phyloP scores from a whole-genome alignment of 2,329 filamentous ascomycete genomes.

The Onygenales sp. region DNA sequence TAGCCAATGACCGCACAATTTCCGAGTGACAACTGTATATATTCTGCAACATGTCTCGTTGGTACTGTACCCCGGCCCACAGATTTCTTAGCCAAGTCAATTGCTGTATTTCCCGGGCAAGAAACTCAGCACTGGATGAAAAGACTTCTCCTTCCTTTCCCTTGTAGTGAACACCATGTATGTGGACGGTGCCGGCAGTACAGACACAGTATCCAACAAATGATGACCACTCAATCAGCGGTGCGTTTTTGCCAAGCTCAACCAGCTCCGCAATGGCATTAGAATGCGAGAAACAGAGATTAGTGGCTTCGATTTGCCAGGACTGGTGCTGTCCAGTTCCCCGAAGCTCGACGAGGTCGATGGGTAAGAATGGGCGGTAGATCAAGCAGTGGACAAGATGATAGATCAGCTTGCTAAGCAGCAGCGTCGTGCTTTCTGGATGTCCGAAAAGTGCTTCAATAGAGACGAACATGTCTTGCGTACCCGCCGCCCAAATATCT shows the following conservation, averaged over 20 bases:
- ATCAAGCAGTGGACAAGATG: slow-evolving; percentile 80
- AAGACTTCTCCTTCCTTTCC: slow-evolving; percentile 52
- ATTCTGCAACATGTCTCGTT: slow-evolving; percentile 66
- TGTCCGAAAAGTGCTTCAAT: slow-evolving; percentile 68
- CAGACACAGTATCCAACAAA: slow-evolving; percentile 82
- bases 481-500: slow-evolving; percentile 75
- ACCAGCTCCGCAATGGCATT: slow-evolving; percentile 80
- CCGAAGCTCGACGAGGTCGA: slow-evolving; percentile 71
- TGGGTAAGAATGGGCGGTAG: slow-evolving; percentile 76
- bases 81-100: slow-evolving; percentile 63
- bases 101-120: slow-evolving; percentile 71
- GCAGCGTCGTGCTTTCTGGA: slow-evolving; percentile 64
- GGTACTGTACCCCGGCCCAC: slow-evolving; percentile 72
- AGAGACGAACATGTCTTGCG: slow-evolving; percentile 68
- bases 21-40: slow-evolving; percentile 73
- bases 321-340: slow-evolving; percentile 77
- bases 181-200: slow-evolving; percentile 78
- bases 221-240: slow-evolving; percentile 71
- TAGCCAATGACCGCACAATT: slow-evolving; percentile 62
- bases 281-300: slow-evolving; percentile 75
- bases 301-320: slow-evolving; percentile 87
- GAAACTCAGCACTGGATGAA: slow-evolving; percentile 58
- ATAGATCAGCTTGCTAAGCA: slow-evolving; percentile 78
- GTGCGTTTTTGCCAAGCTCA: slow-evolving; percentile 64
- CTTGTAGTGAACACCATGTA: slow-evolving; percentile 75